These are phyloP conservation scores for Aureobasidium leucospermi DNA, from an alignment of 2,329 filamentous ascomycete species.

Conservation along the genomic window DNA sequence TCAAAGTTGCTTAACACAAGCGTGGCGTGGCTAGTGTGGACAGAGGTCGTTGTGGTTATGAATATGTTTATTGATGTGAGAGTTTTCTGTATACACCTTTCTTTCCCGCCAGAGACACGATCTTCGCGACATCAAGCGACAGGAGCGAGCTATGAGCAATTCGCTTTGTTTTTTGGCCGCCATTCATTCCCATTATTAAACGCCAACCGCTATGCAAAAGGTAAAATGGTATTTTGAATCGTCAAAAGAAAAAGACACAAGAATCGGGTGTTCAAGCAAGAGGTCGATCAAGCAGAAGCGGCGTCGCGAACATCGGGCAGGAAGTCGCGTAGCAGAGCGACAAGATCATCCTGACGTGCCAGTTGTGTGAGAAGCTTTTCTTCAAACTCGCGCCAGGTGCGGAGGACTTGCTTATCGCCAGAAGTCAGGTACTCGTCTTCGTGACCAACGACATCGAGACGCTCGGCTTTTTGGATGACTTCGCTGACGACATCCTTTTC, in stretches of 20 bases:
- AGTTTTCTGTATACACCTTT: not conserved
- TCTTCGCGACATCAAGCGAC: not conserved
- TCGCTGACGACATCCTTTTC: slow-evolving; percentile 65
- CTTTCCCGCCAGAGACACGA: not conserved
- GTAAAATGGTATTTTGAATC: slow-evolving; percentile 1
- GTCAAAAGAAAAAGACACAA: not conserved
- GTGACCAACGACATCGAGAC: slow-evolving; percentile 76
- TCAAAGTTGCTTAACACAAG: no score
- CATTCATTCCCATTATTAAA: not conserved
- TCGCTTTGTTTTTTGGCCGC: not conserved
- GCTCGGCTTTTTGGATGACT: slow-evolving; percentile 72
- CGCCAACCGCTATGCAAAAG: slow-evolving; percentile 14
- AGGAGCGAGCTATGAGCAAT: not conserved
- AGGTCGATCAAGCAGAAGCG: not conserved
- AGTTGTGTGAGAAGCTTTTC: slow-evolving; percentile 73
- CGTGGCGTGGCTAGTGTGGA: no score
- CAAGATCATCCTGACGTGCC: slow-evolving; percentile 72
- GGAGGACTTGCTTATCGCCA: slow-evolving; percentile 63
- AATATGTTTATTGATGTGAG: not conserved
- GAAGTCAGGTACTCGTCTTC: slow-evolving; percentile 73
- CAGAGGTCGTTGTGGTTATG: no score
- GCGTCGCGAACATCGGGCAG: slow-evolving; percentile 15
- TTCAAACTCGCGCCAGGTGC: slow-evolving; percentile 54
- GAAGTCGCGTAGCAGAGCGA: slow-evolving; percentile 70
- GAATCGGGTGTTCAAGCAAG: not conserved